phyloP scores from a whole-genome alignment of 179 eudicot genomes.

The Actinidia arguta region DNA sequence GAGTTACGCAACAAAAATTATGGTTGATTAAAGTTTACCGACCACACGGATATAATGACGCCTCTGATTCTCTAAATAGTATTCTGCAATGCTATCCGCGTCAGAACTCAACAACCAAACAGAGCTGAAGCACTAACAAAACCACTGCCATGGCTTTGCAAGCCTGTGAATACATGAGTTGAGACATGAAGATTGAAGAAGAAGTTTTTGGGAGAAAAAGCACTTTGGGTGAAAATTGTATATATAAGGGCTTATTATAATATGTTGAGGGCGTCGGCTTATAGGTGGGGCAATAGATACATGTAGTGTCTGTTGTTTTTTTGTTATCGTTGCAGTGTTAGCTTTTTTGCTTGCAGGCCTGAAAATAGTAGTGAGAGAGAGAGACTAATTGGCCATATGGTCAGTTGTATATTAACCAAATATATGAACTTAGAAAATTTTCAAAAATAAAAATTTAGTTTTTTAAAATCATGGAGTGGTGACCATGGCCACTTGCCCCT shows the following conservation, averaged over 20 bases:
- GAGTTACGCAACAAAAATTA: no score
- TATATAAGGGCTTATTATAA: not conserved
- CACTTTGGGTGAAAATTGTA: not conserved
- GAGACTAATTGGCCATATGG: not conserved
- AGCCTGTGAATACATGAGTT: constrained; percentile 3
- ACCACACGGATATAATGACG: no score
- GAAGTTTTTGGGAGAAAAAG: not conserved
- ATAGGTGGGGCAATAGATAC: constrained; percentile 18
- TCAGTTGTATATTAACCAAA: no score
- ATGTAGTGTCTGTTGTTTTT: constrained; percentile 33
- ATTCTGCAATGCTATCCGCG: no score
- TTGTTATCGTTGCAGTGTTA: constrained; percentile 48
- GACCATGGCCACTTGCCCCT: no score
- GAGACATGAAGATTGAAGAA: not conserved
- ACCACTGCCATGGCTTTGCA: constrained; percentile 26
- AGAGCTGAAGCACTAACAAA: constrained; percentile 8
- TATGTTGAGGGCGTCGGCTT: constrained; percentile 20
- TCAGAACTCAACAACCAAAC: no score
- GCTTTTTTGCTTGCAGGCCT: constrained; percentile 40
- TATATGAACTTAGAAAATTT: no score
- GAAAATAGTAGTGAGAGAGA: constrained; percentile 15
- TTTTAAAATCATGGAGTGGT: no score
- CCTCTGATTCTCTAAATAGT: no score
- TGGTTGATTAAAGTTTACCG: no score
- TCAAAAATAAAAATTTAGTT: no score